Percentiles rank a stretch among this genome's conserved stretches.
Evolutionary conservation across 2,329 filamentous ascomycete species (phyloP).

Genomic region (Penicillium sp.): DNA sequence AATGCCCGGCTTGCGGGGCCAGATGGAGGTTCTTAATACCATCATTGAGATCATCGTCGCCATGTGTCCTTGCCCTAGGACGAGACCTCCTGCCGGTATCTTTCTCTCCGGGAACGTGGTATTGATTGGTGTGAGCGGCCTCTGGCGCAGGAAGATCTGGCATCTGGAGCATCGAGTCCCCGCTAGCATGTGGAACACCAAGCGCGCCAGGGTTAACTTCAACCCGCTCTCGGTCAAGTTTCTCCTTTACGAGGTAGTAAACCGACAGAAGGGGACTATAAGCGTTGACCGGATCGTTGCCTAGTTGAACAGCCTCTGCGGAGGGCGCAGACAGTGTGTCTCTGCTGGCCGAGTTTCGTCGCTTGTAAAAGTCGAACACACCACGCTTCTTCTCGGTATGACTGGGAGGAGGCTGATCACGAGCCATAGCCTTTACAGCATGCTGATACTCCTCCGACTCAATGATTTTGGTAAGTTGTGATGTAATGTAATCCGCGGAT

Average conservation of each 20-base stretch:
- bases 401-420: slow-evolving; percentile 53
- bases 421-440: no score
- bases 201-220: slow-evolving; percentile 53
- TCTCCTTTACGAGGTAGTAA: slow-evolving; percentile 90
- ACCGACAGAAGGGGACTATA: slow-evolving; percentile 86
- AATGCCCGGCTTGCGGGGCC: slow-evolving; percentile 40
- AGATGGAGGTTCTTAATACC: slow-evolving; percentile 58
- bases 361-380: slow-evolving; percentile 96
- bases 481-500: slow-evolving; percentile 68
- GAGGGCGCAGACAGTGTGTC: slow-evolving; percentile 81
- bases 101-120: slow-evolving; percentile 83
- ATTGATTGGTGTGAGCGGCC: slow-evolving; percentile 81
- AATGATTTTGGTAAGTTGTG: slow-evolving; percentile 71
- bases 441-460: slow-evolving; percentile 90
- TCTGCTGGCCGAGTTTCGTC: slow-evolving; percentile 79
- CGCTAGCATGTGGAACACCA: slow-evolving; percentile 60
- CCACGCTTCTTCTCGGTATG: slow-evolving; percentile 70
- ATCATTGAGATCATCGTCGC: slow-evolving; percentile 80
- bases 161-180: no score
- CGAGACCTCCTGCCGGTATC: slow-evolving; percentile 73
- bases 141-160: slow-evolving; percentile 80
- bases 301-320: slow-evolving; percentile 72
- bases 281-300: slow-evolving; percentile 81
- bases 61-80: slow-evolving; percentile 81
- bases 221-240: slow-evolving; percentile 66